Base-by-base conservation (phyloP, 2,329 filamentous ascomycete species). In the Alternaria sp. region DNA sequence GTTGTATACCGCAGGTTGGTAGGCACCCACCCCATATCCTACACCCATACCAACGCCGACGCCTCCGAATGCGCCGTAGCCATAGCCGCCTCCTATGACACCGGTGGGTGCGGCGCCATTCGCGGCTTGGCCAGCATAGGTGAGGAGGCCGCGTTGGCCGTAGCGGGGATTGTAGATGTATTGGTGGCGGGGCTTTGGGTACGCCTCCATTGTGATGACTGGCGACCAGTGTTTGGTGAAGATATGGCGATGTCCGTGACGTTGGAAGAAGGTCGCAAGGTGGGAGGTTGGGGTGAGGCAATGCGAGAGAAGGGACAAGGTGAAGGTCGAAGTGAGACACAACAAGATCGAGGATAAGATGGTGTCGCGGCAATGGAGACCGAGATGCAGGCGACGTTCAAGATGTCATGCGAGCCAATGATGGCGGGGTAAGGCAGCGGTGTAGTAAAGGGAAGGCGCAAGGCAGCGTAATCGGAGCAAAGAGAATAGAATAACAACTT, bases 91-190 rank as follows among this genome's bases (percentile, higher is more conserved):
- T 31, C 58, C 56, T 5, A 65, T 60, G 48, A 68, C 62, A 51
- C 69, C 71, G 8, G 65, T 51, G 28, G 67, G 66, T 34, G 60
- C 57, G 9, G 72, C 71, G 34, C 72, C 72, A 36, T 74, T 74
- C 8, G 66, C 60, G 11, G 64, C 62, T 49, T 74, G 72, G 44
- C 69, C 67, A 28, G 65, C 68, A 39, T 73, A 70, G 53, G 58
- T 66, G 52, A 73, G 60, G 39, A 70, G 53, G 36, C 72, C 72
- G 42, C 72, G 71, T 37, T 69, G 70, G 46, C 68, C 69, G 34
- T 70, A 68, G 41, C 70, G 70, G 6, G 73, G 72, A 0, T 63
- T 67, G 53, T 73, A 74, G 44, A 70, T 61, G 59, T 74, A 76
- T 14, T 71, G 64, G 28, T 76, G 72, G 54, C 73, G 73, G 21